These are phyloP conservation scores for Blastomyces percursus DNA, from an alignment of 2,329 filamentous ascomycete genomes.

Conservation along the genomic window DNA sequence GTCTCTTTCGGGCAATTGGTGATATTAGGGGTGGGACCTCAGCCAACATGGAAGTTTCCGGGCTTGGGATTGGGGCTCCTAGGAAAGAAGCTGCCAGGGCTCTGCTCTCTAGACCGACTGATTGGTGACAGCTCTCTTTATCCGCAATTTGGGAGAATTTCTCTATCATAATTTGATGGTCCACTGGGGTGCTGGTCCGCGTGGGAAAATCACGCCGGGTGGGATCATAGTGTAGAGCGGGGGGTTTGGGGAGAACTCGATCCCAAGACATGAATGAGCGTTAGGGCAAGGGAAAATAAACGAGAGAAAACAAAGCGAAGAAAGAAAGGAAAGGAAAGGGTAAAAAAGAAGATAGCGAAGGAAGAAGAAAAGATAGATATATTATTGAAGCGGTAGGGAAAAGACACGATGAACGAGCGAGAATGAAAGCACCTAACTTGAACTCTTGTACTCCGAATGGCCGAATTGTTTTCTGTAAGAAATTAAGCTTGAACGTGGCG, in stretches of 20 bases:
- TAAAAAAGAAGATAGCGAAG: neutral
- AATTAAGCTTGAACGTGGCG: slow-evolving; percentile 10
- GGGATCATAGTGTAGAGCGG: slow-evolving; percentile 33
- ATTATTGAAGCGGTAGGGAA: neutral
- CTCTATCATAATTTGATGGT: slow-evolving; percentile 35
- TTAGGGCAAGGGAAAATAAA: slow-evolving; percentile 6
- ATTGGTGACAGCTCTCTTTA: slow-evolving; percentile 15
- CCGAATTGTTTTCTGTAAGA: slow-evolving; percentile 11
- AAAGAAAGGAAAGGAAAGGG: slow-evolving; percentile 3
- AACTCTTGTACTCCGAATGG: slow-evolving; percentile 15
- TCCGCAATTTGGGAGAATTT: slow-evolving; percentile 16
- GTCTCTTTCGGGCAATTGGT: slow-evolving; percentile 9
- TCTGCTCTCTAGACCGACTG: neutral
- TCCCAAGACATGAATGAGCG: slow-evolving; percentile 36
- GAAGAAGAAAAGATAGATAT: slow-evolving; percentile 8
- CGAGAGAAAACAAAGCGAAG: slow-evolving; percentile 3
- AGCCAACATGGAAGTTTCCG: neutral
- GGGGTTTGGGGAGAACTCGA: slow-evolving; percentile 36
- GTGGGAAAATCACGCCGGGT: slow-evolving; percentile 24
- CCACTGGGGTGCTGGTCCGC: slow-evolving; percentile 27
- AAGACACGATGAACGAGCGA: slow-evolving; percentile 4
- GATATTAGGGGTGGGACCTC: neutral
- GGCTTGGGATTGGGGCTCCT: neutral
- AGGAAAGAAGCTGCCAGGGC: neutral
- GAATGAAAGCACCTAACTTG: slow-evolving; percentile 13